Conservation (phyloP, 257 asterid species). For the Datura wrightii region DNA sequence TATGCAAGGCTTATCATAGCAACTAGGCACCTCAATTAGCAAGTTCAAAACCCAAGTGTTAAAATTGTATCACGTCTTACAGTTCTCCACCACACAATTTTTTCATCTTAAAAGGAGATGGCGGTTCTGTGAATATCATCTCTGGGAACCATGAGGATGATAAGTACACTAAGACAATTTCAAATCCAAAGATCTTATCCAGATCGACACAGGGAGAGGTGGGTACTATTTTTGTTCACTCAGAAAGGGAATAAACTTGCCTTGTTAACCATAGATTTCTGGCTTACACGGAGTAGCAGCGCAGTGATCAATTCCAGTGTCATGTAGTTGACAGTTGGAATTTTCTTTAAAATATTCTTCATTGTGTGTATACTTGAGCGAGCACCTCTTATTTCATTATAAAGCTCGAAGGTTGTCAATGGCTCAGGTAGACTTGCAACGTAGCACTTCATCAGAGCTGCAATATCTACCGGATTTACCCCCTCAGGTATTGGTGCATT, state of each 20-base stretch:
- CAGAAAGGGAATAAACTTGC: slow-evolving; percentile 41
- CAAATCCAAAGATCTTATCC: slow-evolving; percentile 20
- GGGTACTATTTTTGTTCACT: background rate
- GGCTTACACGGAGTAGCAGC: slow-evolving; percentile 75
- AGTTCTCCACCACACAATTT: background rate
- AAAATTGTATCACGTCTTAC: background rate
- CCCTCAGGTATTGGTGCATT: slow-evolving; percentile 79
- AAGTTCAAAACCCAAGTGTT: background rate
- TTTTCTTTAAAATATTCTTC: slow-evolving; percentile 78
- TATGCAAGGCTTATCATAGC: background rate
- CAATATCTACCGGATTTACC: slow-evolving; percentile 66
- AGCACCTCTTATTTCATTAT: slow-evolving; percentile 68
- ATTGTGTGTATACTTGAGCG: slow-evolving; percentile 66
- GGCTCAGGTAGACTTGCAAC: slow-evolving; percentile 96
- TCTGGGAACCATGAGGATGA: slow-evolving; percentile 7
- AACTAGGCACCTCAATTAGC: slow-evolving; percentile 18
- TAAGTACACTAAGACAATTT: background rate
- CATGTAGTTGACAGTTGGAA: slow-evolving; percentile 90
- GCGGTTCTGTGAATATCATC: background rate
- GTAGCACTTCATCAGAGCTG: slow-evolving; percentile 82
- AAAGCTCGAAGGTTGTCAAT: slow-evolving; percentile 74
- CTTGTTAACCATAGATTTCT: slow-evolving; percentile 84
- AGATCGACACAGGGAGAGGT: slow-evolving; percentile 4
- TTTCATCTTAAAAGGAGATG: background rate
- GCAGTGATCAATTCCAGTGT: slow-evolving; percentile 88